These are phyloP conservation scores for Hirschioporus abietinus DNA, from an alignment of 768 basidiomycete genomes.

Conservation along the genomic window DNA sequence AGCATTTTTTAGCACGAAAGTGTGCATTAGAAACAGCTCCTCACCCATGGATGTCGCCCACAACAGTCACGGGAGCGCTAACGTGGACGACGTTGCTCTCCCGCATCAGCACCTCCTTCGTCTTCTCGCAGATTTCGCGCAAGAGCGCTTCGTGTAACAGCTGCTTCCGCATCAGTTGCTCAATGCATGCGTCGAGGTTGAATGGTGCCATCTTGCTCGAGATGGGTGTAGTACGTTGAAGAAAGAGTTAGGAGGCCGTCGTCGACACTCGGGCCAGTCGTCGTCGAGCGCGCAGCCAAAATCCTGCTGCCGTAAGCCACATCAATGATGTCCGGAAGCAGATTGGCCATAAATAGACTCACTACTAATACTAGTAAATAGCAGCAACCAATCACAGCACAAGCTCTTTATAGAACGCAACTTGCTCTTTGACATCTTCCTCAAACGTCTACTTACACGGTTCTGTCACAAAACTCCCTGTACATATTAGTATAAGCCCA, in stretches of 20 bases:
- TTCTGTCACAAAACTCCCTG: too few relatives aligned
- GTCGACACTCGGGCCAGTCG: background rate
- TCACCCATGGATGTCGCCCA: conserved; percentile 99
- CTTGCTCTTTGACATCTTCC: background rate
- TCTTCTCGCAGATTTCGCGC: conserved; percentile 99
- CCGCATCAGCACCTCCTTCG: conserved; percentile 97
- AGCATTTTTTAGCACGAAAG: background rate
- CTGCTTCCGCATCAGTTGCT: conserved; percentile 85
- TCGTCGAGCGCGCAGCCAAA: background rate
- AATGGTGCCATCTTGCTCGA: conserved; percentile 48
- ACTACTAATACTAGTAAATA: too few relatives aligned
- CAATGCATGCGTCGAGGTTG: conserved; percentile 95
- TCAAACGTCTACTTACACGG: too few relatives aligned
- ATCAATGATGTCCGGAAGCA: too few relatives aligned
- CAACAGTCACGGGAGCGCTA: conserved; percentile 94
- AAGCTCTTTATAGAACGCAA: background rate
- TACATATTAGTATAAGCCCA: too few relatives aligned
- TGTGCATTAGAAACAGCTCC: conserved; percentile 28
- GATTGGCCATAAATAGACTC: too few relatives aligned
- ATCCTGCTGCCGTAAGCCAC: background rate
- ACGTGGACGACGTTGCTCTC: conserved; percentile 99
- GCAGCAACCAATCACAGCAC: background rate
- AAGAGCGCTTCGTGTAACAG: conserved; percentile 91
- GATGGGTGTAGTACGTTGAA: background rate
- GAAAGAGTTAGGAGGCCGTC: too few relatives aligned